Evolutionary conservation across 345 rosid species (phyloP).

Genomic region (Alliaria petiolata): DNA sequence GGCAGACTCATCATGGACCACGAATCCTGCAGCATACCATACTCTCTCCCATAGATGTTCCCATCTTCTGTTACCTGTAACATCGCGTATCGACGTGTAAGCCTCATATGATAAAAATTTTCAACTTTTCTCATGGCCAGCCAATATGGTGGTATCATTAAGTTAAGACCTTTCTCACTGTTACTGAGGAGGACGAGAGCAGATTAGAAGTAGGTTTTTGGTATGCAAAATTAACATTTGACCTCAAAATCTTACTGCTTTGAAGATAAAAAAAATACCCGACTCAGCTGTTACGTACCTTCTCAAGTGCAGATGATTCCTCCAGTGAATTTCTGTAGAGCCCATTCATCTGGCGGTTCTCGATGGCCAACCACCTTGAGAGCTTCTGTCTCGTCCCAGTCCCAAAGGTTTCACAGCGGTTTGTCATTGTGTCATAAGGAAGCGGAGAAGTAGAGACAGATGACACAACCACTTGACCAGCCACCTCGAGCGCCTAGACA

Average conservation of each 20-base stretch:
- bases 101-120: not conserved
- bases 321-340: constrained; percentile 3
- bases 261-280: not conserved
- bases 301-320: constrained; percentile 35
- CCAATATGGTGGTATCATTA: not conserved
- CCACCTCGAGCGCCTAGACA: constrained; percentile 85
- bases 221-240: not conserved
- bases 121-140: not conserved
- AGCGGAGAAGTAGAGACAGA: constrained; percentile 83
- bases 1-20: constrained; percentile 72
- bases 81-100: not conserved
- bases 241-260: not conserved
- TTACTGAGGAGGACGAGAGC: not conserved
- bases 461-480: constrained; percentile 89
- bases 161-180: not conserved
- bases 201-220: not conserved
- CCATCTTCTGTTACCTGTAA: constrained; percentile 27
- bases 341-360: constrained; percentile 41
- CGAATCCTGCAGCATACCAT: constrained; percentile 32
- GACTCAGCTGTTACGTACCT: constrained; percentile 37
- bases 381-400: constrained; percentile 77
- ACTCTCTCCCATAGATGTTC: constrained; percentile 19
- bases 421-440: constrained; percentile 75
- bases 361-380: constrained; percentile 80
- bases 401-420: constrained; percentile 85